phyloP scores from a whole-genome alignment of 2,329 filamentous ascomycete species.

The Botrytis sinoallii region DNA sequence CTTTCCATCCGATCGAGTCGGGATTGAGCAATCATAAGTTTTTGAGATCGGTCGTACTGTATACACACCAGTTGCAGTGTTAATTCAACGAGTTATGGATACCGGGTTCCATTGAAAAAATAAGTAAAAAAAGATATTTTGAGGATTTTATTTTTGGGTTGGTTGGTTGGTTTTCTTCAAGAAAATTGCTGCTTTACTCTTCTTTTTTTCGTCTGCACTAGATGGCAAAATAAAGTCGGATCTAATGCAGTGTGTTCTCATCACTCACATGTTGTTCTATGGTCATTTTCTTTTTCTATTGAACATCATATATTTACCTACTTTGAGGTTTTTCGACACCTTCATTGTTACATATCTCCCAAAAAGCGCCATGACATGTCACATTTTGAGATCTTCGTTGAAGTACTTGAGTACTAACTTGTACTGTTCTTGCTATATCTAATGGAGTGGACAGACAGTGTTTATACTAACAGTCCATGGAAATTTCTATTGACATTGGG shows the following conservation, averaged over 20 bases:
- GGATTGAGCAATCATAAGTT: background rate
- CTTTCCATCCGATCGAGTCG: background rate
- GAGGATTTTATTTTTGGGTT: slow-evolving; percentile 24
- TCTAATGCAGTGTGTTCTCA: slow-evolving; percentile 32
- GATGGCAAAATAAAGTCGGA: slow-evolving; percentile 38
- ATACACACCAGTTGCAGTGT: background rate
- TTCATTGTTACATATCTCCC: slow-evolving; percentile 1
- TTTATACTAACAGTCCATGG: background rate
- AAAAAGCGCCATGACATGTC: slow-evolving; percentile 13
- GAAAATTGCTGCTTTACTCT: slow-evolving; percentile 32
- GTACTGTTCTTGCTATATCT: background rate
- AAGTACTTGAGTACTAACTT: background rate
- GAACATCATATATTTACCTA: slow-evolving; percentile 2
- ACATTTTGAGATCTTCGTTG: slow-evolving; percentile 12
- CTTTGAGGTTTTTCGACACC: slow-evolving; percentile 12
- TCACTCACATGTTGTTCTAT: slow-evolving; percentile 26
- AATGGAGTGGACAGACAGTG: background rate
- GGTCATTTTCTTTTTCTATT: slow-evolving; percentile 1
- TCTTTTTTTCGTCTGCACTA: slow-evolving; percentile 35
- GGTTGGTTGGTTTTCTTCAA: slow-evolving; percentile 25
- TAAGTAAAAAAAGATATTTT: slow-evolving; percentile 14
- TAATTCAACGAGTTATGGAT: slow-evolving; percentile 20
- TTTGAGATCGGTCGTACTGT: background rate
- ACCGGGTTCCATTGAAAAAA: slow-evolving; percentile 21
- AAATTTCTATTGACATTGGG: background rate